Evolutionary conservation across 163 green algal species (phyloP), one percentile per base, ranked within the genome.

Genomic region (Prototheca cutis): DNA sequence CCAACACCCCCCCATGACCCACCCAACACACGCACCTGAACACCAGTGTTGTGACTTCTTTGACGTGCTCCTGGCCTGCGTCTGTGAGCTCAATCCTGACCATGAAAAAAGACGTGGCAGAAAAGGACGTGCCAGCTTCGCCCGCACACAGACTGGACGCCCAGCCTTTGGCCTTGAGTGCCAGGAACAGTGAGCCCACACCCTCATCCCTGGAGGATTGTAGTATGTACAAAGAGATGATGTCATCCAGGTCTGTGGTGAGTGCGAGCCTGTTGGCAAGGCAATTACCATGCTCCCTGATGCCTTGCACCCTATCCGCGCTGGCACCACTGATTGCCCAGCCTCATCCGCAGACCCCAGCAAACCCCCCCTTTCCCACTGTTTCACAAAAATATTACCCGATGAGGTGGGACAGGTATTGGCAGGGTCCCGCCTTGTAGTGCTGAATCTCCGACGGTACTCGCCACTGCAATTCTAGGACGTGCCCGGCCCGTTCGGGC

Each of bases 331-430:
- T n/a, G n/a, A n/a, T n/a, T n/a, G n/a, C n/a, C n/a, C n/a, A n/a
- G n/a, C n/a, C n/a, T n/a, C n/a, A n/a, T n/a, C n/a, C n/a, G n/a
- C n/a, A n/a, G n/a, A n/a, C n/a, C n/a, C n/a, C n/a, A n/a, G n/a
- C n/a, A n/a, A n/a, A n/a, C n/a, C n/a, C n/a, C n/a, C n/a, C n/a
- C n/a, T n/a, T n/a, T n/a, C n/a, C n/a, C n/a, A n/a, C n/a, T n/a
- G n/a, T n/a, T n/a, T n/a, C n/a, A n/a, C n/a, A n/a, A n/a, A n/a
- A n/a, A n/a, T n/a, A n/a, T n/a, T 53, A 68, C 62, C 90, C 90
- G 30, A 98, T 67, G 32, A 98, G 84, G 78, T 97, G 91, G 2
- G 67, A 78, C 19, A 95, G 55, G 74, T 96, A 96, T 51, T 90
- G 65, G n/a, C 90, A 81, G 2, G 86, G 70, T 61, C 85, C 87